phyloP scores from a whole-genome alignment of 768 basidiomycete genomes.

The Phanerochaete carnosa region DNA sequence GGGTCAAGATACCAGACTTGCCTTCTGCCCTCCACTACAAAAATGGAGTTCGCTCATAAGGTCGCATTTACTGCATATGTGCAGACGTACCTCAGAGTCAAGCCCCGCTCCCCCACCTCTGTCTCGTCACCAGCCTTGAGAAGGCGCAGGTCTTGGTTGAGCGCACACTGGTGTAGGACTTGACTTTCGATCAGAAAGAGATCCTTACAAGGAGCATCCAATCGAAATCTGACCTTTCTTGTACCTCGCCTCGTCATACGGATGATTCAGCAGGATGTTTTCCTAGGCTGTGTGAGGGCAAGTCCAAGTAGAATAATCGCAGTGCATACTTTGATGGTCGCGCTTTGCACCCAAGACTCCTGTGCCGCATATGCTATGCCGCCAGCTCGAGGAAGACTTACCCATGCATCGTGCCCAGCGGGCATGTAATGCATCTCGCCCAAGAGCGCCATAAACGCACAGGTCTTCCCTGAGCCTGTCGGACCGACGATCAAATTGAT shows the following conservation, averaged over 20 bases:
- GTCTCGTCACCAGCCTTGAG: conserved; percentile 33
- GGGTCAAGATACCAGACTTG: conserved; percentile 28
- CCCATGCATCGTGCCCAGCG: conserved; percentile 30
- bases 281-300: conserved; percentile 23
- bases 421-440: conserved; percentile 31
- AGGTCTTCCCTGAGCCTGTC: conserved; percentile 25
- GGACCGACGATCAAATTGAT: conserved; percentile 25
- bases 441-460: conserved; percentile 23
- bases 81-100: conserved; percentile 24
- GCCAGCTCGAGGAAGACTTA: conserved; percentile 38
- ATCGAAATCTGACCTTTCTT: conserved; percentile 28
- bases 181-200: not conserved
- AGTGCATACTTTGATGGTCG: conserved; percentile 38
- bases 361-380: conserved; percentile 49
- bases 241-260: conserved; percentile 45
- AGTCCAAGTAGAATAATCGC: not conserved
- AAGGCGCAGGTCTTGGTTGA: conserved; percentile 25
- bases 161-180: conserved; percentile 37
- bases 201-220: not conserved
- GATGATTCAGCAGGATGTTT: conserved; percentile 48
- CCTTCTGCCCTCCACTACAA: conserved; percentile 24
- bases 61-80: not conserved
- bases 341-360: conserved; percentile 47
- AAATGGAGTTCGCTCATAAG: not conserved
- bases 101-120: conserved; percentile 45